Percentiles rank a stretch among this genome's conserved stretches.
These are phyloP conservation scores for Colletotrichum filicis DNA, from an alignment of 2,329 filamentous ascomycete species.

Conservation along the genomic window DNA sequence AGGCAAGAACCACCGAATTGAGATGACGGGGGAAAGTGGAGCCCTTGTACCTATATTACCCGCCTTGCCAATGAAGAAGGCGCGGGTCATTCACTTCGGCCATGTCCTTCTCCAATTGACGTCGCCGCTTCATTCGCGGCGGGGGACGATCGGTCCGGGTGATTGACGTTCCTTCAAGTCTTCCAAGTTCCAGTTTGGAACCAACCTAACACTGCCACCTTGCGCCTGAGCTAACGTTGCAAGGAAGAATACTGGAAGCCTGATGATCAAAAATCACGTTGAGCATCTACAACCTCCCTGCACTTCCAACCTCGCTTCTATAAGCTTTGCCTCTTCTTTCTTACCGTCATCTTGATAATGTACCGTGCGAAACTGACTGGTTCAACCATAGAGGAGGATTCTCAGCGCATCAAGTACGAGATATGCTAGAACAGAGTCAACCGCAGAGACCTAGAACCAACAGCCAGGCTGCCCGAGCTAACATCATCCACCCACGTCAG, in stretches of 20 bases:
- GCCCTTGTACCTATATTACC: background rate
- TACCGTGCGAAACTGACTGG: background rate
- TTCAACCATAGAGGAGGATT: background rate
- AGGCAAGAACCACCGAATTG: background rate
- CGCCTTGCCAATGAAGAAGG: background rate
- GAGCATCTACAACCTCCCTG: background rate
- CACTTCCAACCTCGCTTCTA: background rate
- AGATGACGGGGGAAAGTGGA: background rate
- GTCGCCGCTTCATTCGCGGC: background rate
- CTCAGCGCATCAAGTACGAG: background rate
- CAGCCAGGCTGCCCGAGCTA: background rate
- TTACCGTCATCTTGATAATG: background rate
- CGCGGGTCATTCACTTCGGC: background rate
- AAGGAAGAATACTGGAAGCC: background rate
- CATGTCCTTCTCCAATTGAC: background rate
- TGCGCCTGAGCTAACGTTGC: background rate
- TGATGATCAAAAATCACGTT: background rate
- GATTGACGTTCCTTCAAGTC: background rate
- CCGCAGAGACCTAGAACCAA: background rate
- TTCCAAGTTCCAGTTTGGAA: background rate
- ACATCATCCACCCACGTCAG: background rate
- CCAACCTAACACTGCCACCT: background rate
- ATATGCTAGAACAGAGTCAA: background rate
- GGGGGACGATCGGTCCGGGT: background rate
- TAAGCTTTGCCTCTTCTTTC: background rate